These are phyloP conservation scores for Tephrocybe sp. DNA, from an alignment of 768 basidiomycete genomes.

Conservation along the genomic window DNA sequence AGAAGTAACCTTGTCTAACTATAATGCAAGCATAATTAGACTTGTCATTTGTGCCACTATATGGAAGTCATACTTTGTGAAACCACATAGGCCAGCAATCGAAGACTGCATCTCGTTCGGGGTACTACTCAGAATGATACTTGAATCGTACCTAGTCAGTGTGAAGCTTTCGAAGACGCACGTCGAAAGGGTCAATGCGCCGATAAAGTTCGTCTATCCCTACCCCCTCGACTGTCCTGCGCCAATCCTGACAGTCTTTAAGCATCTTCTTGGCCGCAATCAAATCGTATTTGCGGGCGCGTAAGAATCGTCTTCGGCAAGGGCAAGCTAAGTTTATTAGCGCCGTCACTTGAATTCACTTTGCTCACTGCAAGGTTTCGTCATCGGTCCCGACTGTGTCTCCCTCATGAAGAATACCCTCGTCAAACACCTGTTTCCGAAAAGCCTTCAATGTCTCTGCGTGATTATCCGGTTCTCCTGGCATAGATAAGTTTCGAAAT, in stretches of 20 bases:
- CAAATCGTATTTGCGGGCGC: slow-evolving; percentile 66
- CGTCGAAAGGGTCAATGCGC: slow-evolving; percentile 68
- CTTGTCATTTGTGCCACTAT: not conserved
- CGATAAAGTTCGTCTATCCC: slow-evolving; percentile 68
- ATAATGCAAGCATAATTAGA: not conserved
- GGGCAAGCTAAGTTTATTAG: not conserved
- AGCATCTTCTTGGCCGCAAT: slow-evolving; percentile 65
- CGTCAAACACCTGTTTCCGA: slow-evolving; percentile 48
- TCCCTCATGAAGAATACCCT: slow-evolving; percentile 57
- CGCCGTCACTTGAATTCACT: not conserved
- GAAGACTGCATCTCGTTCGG: slow-evolving; percentile 66
- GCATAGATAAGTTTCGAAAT: not conserved
- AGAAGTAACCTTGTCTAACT: slow-evolving; percentile 66
- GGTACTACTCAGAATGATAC: slow-evolving; percentile 46
- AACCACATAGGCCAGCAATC: slow-evolving; percentile 81
- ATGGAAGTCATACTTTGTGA: slow-evolving; percentile 54
- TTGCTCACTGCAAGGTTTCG: slow-evolving; percentile 55
- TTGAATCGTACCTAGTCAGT: no score
- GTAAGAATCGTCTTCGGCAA: slow-evolving; percentile 64
- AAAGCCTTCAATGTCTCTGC: slow-evolving; percentile 47
- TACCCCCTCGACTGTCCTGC: slow-evolving; percentile 58
- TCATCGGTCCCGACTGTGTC: slow-evolving; percentile 63
- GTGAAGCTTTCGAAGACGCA: no score
- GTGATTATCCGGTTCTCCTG: slow-evolving; percentile 16
- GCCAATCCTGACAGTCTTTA: slow-evolving; percentile 66